Base-by-base conservation (phyloP, 495 filamentous ascomycete genomes). In the Xylaria intraflava region DNA sequence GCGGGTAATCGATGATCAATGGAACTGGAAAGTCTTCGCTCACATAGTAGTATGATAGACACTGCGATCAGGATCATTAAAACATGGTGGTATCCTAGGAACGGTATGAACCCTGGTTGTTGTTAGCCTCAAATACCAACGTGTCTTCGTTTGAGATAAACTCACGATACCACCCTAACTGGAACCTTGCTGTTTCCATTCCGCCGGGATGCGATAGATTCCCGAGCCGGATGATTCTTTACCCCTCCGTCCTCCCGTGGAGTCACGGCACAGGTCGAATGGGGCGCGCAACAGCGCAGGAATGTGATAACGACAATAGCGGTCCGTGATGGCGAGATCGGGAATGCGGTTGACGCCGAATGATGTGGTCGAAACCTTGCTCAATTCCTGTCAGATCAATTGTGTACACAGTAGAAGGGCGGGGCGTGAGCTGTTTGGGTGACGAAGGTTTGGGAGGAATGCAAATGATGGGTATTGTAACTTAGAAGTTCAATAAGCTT, bases 21-120 rank as follows among this genome's bases (percentile, higher is more conserved):
- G 12, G 27, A 2, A 35, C 8, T 23, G 57, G 24, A 40, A 44
- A 60, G 39, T 49, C 20, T 17, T 35, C 41, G 76, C 92, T 72
- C 77, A 97, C 92, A 97, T 51, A 98, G 79, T 65, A 98, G 74
- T 70, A 98, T 93, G 65, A 98, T 96, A 1, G 91, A 81, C 41
- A 96, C 77, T 33, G 89, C 90, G 62, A 98, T 95, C 46, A 99
- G 72, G 59, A 97, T 87, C 93, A 99, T 97, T 59, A 99, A 78
- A 42, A 96, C 87, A 81, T 99, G 93, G 72, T 99, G 93, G 72
- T 97, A 99, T 56, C 94, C 93, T 55, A 99, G 83, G 73, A 95
- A 89, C 53, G 93, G 92, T 73, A 96, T 79, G 64, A 92, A 82
- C 62, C 89, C 90, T 95, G 60, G 33, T 19, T 46, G 36, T 62